Evolutionary conservation across 1,139 yeast species (phyloP).

Genomic region (Geotrichum histeridarum): DNA sequence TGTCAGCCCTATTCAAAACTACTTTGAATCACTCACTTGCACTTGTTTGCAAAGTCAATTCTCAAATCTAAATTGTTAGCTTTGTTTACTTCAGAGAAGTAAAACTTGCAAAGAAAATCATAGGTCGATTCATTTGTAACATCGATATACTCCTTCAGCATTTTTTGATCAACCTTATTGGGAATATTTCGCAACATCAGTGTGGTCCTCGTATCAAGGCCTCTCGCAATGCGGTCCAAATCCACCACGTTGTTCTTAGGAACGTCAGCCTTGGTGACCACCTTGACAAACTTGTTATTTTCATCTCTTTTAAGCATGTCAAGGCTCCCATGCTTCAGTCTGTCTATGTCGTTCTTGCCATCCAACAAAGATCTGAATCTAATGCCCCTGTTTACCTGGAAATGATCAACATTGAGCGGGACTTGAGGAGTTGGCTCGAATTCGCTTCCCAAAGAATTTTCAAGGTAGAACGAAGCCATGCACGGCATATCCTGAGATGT

Average conservation of each 20-base stretch:
- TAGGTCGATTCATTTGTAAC: conserved; percentile 46
- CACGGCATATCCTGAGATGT: conserved; percentile 3
- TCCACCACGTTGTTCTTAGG: conserved; percentile 38
- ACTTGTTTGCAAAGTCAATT: conserved; percentile 47
- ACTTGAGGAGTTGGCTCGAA: no score
- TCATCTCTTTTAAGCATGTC: conserved; percentile 14
- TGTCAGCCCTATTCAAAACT: not conserved
- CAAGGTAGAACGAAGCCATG: conserved; percentile 12
- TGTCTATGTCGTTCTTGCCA: conserved; percentile 10
- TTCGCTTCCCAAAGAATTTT: no score
- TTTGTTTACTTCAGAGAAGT: conserved; percentile 19
- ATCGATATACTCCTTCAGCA: conserved; percentile 45
- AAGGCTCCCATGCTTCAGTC: conserved; percentile 24
- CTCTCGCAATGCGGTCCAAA: conserved; percentile 38
- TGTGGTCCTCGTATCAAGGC: conserved; percentile 45
- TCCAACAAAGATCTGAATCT: no score
- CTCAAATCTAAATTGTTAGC: conserved; percentile 38
- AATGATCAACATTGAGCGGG: no score
- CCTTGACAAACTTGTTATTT: conserved; percentile 5
- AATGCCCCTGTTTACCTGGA: no score
- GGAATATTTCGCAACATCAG: conserved; percentile 51
- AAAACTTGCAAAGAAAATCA: conserved; percentile 47
- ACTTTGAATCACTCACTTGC: conserved; percentile 36
- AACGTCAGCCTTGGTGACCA: conserved; percentile 33
- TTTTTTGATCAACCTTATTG: conserved; percentile 44